phyloP scores from a whole-genome alignment of 2,329 filamentous ascomycete genomes.

The Curvularia hawaiiensis region DNA sequence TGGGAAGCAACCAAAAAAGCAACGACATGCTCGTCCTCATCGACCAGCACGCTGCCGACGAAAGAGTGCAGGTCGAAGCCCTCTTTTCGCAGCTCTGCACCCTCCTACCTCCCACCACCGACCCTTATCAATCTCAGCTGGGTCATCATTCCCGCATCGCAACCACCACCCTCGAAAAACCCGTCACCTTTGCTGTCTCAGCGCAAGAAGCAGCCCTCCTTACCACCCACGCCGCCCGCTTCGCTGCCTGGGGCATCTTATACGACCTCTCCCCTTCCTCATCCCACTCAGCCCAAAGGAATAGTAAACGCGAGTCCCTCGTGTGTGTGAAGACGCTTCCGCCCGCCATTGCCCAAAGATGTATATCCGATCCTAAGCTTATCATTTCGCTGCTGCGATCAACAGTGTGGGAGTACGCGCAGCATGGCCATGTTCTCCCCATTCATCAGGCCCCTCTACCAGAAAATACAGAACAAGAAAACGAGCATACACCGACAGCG shows the following conservation, averaged over 20 bases:
- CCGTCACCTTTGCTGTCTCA: slow-evolving; percentile 70
- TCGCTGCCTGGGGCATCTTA: slow-evolving; percentile 75
- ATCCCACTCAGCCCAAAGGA: slow-evolving; percentile 3
- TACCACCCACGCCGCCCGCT: slow-evolving; percentile 57
- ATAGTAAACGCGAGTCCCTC: slow-evolving; percentile 7
- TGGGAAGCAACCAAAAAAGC: neutral
- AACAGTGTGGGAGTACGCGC: slow-evolving; percentile 69
- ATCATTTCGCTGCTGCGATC: slow-evolving; percentile 75
- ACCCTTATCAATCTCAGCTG: slow-evolving; percentile 37
- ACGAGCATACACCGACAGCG: too few species aligned
- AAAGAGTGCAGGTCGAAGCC: slow-evolving; percentile 78
- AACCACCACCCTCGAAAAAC: slow-evolving; percentile 50
- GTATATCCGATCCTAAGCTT: slow-evolving; percentile 71
- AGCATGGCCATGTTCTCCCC: slow-evolving; percentile 15
- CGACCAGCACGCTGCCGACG: slow-evolving; percentile 95
- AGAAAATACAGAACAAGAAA: too few species aligned
- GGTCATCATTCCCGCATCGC: slow-evolving; percentile 38
- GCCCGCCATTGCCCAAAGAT: slow-evolving; percentile 74
- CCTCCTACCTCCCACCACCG: slow-evolving; percentile 16
- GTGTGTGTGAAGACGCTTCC: slow-evolving; percentile 68
- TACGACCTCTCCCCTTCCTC: slow-evolving; percentile 57
- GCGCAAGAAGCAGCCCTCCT: slow-evolving; percentile 66
- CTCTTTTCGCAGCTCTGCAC: slow-evolving; percentile 66
- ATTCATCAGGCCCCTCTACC: neutral
- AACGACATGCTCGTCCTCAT: slow-evolving; percentile 69